Evolutionary conservation across 805 yeast genomes (phyloP).

Genomic region (Suhomyces sp.): DNA sequence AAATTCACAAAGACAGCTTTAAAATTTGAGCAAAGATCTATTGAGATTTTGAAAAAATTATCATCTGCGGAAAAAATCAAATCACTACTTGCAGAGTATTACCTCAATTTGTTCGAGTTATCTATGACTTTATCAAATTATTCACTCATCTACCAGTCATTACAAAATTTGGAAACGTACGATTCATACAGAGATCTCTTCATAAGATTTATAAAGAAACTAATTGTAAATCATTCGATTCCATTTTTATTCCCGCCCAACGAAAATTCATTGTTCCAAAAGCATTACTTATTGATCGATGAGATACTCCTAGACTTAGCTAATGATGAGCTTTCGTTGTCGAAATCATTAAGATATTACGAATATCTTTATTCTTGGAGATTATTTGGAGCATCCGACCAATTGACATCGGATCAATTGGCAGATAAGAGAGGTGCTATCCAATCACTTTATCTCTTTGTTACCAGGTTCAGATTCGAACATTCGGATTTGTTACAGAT

Average conservation of each 20-base stretch:
- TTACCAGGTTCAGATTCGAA: slow-evolving; percentile 33
- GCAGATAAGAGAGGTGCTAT: slow-evolving; percentile 45
- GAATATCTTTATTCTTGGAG: slow-evolving; percentile 45
- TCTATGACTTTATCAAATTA: slow-evolving; percentile 22
- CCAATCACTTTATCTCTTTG: slow-evolving; percentile 39
- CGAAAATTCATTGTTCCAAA: slow-evolving; percentile 17
- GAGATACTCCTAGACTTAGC: slow-evolving; percentile 32
- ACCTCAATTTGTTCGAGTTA: slow-evolving; percentile 25
- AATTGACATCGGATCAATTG: slow-evolving; percentile 13
- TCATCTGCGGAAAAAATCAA: slow-evolving; percentile 4
- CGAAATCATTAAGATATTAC: slow-evolving; percentile 32
- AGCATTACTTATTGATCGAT: slow-evolving; percentile 34
- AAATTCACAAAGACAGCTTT: slow-evolving; percentile 20
- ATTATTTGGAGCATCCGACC: slow-evolving; percentile 24
- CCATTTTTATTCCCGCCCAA: slow-evolving; percentile 23
- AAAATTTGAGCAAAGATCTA: slow-evolving; percentile 27
- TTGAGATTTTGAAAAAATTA: slow-evolving; percentile 15
- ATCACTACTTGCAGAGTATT: slow-evolving; percentile 14
- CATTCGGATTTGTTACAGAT: slow-evolving; percentile 14
- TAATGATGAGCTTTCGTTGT: slow-evolving; percentile 27
- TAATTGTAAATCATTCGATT: slow-evolving; percentile 24
- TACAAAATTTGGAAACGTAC: slow-evolving; percentile 13
- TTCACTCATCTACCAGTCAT: slow-evolving; percentile 19
- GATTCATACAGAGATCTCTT: slow-evolving; percentile 18
- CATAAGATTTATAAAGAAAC: slow-evolving; percentile 24